phyloP scores from a whole-genome alignment of 2,329 filamentous ascomycete genomes.

The Scopulariopsis brevicaulis region DNA sequence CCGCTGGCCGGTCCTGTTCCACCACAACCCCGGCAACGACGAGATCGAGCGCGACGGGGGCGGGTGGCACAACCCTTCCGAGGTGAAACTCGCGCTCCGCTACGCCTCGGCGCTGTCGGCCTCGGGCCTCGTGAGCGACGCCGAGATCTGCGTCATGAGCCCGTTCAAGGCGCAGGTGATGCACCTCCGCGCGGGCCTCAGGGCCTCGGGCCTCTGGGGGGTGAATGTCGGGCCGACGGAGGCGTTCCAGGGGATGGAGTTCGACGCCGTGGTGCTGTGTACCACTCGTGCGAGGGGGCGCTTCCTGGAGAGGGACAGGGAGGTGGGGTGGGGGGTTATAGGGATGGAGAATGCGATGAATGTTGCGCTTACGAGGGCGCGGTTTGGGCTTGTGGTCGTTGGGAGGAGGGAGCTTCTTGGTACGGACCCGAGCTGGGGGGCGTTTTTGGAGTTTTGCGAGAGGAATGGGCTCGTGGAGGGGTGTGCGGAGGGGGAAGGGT shows the following conservation, averaged over 20 bases:
- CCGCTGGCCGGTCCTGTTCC: conserved; percentile 73
- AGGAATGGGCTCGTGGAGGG: background rate
- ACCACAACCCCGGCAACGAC: conserved; percentile 94
- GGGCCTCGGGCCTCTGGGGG: conserved; percentile 95
- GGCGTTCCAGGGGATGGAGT: conserved; percentile 96
- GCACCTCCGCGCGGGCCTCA: conserved; percentile 98
- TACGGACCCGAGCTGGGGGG: conserved; percentile 48
- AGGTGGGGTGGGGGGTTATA: conserved; percentile 93
- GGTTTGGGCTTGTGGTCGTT: conserved; percentile 91
- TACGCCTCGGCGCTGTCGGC: conserved; percentile 93
- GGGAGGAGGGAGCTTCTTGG: conserved; percentile 95
- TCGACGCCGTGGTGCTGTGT: conserved; percentile 96
- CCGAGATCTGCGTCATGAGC: conserved; percentile 93
- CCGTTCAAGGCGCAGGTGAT: conserved; percentile 96
- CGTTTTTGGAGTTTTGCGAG: conserved; percentile 1
- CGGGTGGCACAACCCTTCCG: conserved; percentile 2
- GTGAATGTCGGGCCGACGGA: conserved; percentile 97
- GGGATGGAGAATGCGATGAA: conserved; percentile 91
- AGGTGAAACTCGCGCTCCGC: conserved; percentile 64
- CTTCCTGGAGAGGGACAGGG: conserved; percentile 95
- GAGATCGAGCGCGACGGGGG: conserved; percentile 47
- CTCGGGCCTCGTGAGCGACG: conserved; percentile 94
- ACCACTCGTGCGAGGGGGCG: conserved; percentile 30
- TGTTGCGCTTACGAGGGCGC: conserved; percentile 90
- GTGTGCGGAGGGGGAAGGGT: background rate